Evolutionary conservation across 1,284 basidiomycete species (phyloP), one percentile per base, ranked within the genome.

Genomic region (Pseudozyma hubeiensis): DNA sequence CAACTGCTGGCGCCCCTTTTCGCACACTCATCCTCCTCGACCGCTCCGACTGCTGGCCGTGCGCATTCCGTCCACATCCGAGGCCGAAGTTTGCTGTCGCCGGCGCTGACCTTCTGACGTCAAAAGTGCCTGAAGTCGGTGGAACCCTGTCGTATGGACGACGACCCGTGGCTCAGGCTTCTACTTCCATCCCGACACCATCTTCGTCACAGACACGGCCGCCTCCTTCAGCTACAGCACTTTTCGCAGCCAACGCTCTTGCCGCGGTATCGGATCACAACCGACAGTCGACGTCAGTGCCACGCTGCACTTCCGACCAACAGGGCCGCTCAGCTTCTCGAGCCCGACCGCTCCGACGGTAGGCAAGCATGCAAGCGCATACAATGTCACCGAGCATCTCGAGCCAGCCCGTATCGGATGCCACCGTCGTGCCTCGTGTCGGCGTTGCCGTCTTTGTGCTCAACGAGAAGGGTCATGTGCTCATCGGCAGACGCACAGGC

Each of bases 361-460:
- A 24, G 24, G 24, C 35, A 35, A 46, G 43, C 46, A 49, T 41
- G 46, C 54, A 49, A 6, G 37, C 47, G 33, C 47, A 49, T 35
- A 44, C 55, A 35, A 41, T 24, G 31, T 29, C 55, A 29, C 47
- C 55, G 7, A 30, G n/a, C 29, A 37, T 49, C 37, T 52, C 48
- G 1, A 30, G 19, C 6, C 44, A 19, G 46, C 54, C 58, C 30
- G 61, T 76, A 11, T 56, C 75, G 40, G 75, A 78, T 56, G 72
- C 72, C 11, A 70, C 64, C 3, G 61, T 71, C 11, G 40, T 74
- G 4, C 77, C 77, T 19, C 65, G 77, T 8, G 81, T 84, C 31
- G 83, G 83, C 46, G 75, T 84, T 11, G 83, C 68, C 33, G 76
- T 78, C 41, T 83, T 84, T 54, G 65, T 84, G 30, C 44, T 80